These are phyloP conservation scores for Mrakia frigida DNA, from an alignment of 768 basidiomycete species.

Conservation along the genomic window DNA sequence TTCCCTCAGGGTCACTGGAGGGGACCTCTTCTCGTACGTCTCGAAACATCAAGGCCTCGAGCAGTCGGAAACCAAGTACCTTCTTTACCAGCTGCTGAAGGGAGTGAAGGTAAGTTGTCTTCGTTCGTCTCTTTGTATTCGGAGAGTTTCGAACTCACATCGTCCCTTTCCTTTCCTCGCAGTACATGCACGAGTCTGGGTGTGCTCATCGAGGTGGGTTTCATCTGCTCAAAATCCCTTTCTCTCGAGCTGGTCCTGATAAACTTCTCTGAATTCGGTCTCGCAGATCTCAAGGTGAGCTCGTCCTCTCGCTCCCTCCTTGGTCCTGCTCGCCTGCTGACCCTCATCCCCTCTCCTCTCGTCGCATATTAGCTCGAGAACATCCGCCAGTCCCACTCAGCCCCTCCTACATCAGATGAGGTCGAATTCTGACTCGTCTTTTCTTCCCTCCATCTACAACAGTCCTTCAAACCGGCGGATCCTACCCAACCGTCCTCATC, in stretches of 20 bases:
- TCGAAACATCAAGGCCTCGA: constrained; percentile 10
- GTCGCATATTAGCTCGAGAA: constrained; percentile 25
- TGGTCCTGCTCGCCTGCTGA: background rate
- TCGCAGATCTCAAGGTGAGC: constrained; percentile 24
- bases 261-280: background rate
- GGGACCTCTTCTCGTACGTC: constrained; percentile 29
- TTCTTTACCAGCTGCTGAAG: constrained; percentile 27
- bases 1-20: constrained; percentile 23
- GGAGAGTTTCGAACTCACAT: background rate
- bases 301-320: background rate
- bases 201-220: constrained; percentile 22
- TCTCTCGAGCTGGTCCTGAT: background rate
- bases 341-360: background rate
- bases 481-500: constrained; percentile 26
- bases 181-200: constrained; percentile 25
- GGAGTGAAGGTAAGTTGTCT: constrained; percentile 18
- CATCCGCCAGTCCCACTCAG: background rate
- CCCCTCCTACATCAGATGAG: no score
- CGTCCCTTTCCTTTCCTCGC: background rate
- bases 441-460: background rate
- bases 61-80: constrained; percentile 27
- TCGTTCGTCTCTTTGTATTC: background rate
- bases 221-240: background rate
- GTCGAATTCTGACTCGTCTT: background rate
- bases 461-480: constrained; percentile 26